Conservation (phyloP, 2,329 filamentous ascomycete species). For the Aspergillus hiratsukae region DNA sequence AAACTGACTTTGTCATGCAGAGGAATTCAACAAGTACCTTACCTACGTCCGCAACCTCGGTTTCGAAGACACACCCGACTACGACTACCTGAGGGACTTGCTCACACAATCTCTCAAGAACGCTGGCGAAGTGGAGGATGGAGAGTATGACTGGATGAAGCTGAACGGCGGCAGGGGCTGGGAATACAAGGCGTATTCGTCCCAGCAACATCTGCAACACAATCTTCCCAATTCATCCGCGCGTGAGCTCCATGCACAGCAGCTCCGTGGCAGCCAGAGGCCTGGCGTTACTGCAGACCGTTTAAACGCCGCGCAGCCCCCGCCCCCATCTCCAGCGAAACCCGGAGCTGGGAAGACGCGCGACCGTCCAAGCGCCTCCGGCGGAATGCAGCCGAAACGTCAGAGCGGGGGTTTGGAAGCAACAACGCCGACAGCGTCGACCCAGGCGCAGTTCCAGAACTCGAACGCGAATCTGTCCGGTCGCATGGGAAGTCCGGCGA, state of each 20-base stretch:
- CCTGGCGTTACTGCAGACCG: conserved; percentile 70
- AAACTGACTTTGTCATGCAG: conserved; percentile 33
- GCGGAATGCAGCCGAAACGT: conserved; percentile 69
- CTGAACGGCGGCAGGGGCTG: conserved; percentile 88
- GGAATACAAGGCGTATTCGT: conserved; percentile 71
- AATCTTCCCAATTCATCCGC: conserved; percentile 78
- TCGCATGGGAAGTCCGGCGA: conserved; percentile 54
- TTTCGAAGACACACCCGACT: conserved; percentile 97
- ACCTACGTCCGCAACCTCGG: conserved; percentile 96
- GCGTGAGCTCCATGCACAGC: conserved; percentile 71
- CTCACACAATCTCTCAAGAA: conserved; percentile 96
- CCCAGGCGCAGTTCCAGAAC: conserved; percentile 94
- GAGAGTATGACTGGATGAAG: conserved; percentile 99
- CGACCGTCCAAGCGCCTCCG: conserved; percentile 71
- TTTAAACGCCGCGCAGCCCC: conserved; percentile 92
- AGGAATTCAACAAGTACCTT: conserved; percentile 96
- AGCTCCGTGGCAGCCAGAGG: conserved; percentile 56
- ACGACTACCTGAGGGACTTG: conserved; percentile 93
- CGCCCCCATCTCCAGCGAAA: conserved; percentile 79
- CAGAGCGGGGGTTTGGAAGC: conserved; percentile 64
- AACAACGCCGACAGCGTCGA: conserved; percentile 81
- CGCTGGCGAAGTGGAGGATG: conserved; percentile 89
- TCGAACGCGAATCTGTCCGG: conserved; percentile 78
- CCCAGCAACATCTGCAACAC: conserved; percentile 70
- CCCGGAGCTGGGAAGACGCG: conserved; percentile 67